These are phyloP conservation scores for Fomitiporia mediterranea DNA, from an alignment of 1,284 basidiomycete genomes.

Conservation along the genomic window DNA sequence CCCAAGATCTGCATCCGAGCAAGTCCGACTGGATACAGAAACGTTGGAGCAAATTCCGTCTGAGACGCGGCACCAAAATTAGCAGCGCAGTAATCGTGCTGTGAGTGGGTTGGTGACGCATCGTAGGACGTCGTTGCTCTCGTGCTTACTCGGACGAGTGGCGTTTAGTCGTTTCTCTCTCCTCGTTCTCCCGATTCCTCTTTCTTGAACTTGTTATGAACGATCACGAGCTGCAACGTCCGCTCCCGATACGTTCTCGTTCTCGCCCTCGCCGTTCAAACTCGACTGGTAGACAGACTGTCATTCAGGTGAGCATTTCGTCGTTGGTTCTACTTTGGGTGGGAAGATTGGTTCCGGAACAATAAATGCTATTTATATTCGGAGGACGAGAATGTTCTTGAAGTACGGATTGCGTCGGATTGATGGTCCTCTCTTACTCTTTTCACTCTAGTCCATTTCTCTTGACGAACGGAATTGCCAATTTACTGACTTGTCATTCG, in stretches of 20 bases:
- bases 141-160: too few species aligned
- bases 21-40: neutral
- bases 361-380: too few species aligned
- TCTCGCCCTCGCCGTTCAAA: slow-evolving; percentile 7
- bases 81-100: neutral
- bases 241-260: too few species aligned
- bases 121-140: too few species aligned
- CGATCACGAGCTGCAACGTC: neutral
- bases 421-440: too few species aligned
- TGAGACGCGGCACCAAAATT: neutral
- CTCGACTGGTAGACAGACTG: slow-evolving; percentile 3
- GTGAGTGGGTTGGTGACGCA: neutral
- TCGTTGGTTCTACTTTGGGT: neutral
- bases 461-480: too few species aligned
- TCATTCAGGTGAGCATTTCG: slow-evolving; percentile 5
- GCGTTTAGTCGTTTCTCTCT: too few species aligned
- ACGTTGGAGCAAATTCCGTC: neutral
- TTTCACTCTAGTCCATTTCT: too few species aligned
- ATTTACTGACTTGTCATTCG: too few species aligned
- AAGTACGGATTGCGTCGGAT: too few species aligned
- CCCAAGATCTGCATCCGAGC: neutral
- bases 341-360: too few species aligned
- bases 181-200: neutral
- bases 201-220: neutral
- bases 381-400: neutral